Conservation (phyloP, 208 protist genomes). For the Tritrichomonas musculus region DNA sequence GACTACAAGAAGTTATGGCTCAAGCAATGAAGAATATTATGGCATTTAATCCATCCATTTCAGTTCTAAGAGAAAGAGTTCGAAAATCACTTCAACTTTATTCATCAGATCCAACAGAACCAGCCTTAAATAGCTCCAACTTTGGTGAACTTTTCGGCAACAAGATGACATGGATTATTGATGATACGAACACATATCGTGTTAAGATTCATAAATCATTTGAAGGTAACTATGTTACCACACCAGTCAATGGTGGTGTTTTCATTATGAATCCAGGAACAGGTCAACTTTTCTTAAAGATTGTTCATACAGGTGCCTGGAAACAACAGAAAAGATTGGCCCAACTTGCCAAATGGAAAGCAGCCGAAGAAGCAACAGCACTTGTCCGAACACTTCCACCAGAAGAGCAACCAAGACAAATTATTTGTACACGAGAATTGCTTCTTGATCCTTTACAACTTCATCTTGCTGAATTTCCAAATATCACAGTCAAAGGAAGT, state of each 20-base stretch:
- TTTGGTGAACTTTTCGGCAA: slow-evolving; percentile 95
- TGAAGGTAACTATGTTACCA: slow-evolving; percentile 73
- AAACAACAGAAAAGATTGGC: slow-evolving; percentile 97
- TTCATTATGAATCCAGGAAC: slow-evolving; percentile 99
- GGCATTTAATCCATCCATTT: slow-evolving; percentile 98
- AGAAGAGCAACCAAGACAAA: slow-evolving; percentile 98
- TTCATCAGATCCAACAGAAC: slow-evolving; percentile 97
- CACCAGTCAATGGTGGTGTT: slow-evolving; percentile 94
- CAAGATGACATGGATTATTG: slow-evolving; percentile 97
- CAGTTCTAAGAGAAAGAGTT: slow-evolving; percentile 97
- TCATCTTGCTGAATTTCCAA: slow-evolving; percentile 96
- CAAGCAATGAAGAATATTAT: slow-evolving; percentile 97
- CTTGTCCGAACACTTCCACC: slow-evolving; percentile 94
- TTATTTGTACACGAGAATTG: slow-evolving; percentile 97
- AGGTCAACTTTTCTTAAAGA: slow-evolving; percentile 97
- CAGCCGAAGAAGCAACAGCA: slow-evolving; percentile 97
- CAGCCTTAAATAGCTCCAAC: slow-evolving; percentile 81
- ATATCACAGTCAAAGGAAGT: slow-evolving; percentile 98
- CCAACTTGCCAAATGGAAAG: slow-evolving; percentile 99
- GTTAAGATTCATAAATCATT: slow-evolving; percentile 99
- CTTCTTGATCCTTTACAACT: slow-evolving; percentile 91
- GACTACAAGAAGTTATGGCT: slow-evolving; percentile 87
- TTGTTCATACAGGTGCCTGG: slow-evolving; percentile 99
- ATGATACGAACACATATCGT: slow-evolving; percentile 79
- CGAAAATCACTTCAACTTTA: slow-evolving; percentile 98